Percentiles rank a stretch among this genome's conserved stretches.
phyloP scores from a whole-genome alignment of 2,329 filamentous ascomycete genomes.

The Erysiphe neolycopersici region DNA sequence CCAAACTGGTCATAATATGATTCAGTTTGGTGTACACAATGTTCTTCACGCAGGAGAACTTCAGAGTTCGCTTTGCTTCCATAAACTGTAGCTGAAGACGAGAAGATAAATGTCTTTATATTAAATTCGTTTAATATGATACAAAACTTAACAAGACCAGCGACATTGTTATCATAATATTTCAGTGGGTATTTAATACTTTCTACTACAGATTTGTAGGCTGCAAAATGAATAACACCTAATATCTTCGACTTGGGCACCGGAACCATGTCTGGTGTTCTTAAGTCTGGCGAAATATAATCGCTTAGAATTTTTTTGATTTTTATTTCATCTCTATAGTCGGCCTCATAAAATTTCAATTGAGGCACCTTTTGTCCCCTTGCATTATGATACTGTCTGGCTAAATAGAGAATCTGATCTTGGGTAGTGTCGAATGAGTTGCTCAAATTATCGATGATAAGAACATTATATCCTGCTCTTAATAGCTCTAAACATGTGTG shows the following conservation, averaged over 20 bases:
- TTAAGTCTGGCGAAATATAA: slow-evolving; percentile 1
- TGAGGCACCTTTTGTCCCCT: slow-evolving; percentile 3
- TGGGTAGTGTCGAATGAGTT: slow-evolving; percentile 13
- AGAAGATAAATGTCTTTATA: slow-evolving; percentile 41
- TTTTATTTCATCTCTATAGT: slow-evolving; percentile 8
- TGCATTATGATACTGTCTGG: slow-evolving; percentile 4
- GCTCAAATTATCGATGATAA: slow-evolving; percentile 14
- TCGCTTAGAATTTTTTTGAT: slow-evolving; percentile 1
- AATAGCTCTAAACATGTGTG: slow-evolving; percentile 23
- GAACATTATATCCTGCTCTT: slow-evolving; percentile 21
- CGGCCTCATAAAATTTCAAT: slow-evolving; percentile 9
- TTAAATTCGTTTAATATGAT: slow-evolving; percentile 27
- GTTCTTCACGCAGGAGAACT: slow-evolving; percentile 23
- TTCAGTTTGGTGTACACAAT: slow-evolving; percentile 25
- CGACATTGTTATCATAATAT: slow-evolving; percentile 43
- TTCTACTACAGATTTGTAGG: slow-evolving; percentile 27
- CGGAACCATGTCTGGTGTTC: not conserved
- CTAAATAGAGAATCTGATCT: slow-evolving; percentile 7
- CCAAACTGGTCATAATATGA: slow-evolving; percentile 19
- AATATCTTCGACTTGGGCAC: slow-evolving; percentile 17
- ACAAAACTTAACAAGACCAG: slow-evolving; percentile 32
- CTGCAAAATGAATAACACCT: slow-evolving; percentile 44
- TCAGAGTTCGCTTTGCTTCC: slow-evolving; percentile 25
- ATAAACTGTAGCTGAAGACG: slow-evolving; percentile 40
- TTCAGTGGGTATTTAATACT: slow-evolving; percentile 31